These are phyloP conservation scores for Isatis tinctoria DNA, from an alignment of 345 rosid genomes.

Conservation along the genomic window DNA sequence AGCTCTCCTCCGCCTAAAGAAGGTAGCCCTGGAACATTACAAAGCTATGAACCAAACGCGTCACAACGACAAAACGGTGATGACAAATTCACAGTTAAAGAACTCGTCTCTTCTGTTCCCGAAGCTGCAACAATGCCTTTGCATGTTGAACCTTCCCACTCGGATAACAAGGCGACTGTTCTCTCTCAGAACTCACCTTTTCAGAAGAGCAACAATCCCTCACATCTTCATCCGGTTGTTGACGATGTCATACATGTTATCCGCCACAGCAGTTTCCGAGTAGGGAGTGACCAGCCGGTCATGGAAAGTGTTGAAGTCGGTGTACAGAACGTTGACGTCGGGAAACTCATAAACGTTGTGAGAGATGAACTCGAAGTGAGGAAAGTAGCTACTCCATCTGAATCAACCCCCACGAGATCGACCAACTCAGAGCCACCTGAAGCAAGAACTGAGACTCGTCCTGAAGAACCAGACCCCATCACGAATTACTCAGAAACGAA, in stretches of 20 bases:
- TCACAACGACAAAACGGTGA: conserved; percentile 36
- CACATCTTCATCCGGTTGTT: conserved; percentile 57
- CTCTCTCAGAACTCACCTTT: conserved; percentile 34
- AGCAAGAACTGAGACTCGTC: conserved; percentile 26
- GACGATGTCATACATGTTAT: conserved; percentile 88
- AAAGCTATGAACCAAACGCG: conserved; percentile 4
- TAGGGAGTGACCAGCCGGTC: conserved; percentile 80
- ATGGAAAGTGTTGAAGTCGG: conserved; percentile 83
- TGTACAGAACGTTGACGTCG: conserved; percentile 65
- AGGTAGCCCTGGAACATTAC: neutral
- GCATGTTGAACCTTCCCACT: conserved; percentile 32
- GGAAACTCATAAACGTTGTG: conserved; percentile 69
- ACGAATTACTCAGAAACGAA: conserved; percentile 46
- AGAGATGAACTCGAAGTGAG: conserved; percentile 69
- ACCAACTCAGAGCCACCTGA: conserved; percentile 43
- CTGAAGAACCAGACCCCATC: conserved; percentile 20
- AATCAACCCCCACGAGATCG: conserved; percentile 31
- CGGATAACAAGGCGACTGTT: conserved; percentile 36
- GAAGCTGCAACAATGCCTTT: conserved; percentile 13
- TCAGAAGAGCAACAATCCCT: conserved; percentile 39
- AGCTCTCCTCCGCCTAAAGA: conserved; percentile 30
- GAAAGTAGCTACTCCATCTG: conserved; percentile 44
- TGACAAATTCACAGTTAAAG: conserved; percentile 72
- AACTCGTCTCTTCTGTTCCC: conserved; percentile 46
- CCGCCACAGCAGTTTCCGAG: conserved; percentile 81